Conservation (phyloP, 1,139 yeast species). For the Yarrowia galli region DNA sequence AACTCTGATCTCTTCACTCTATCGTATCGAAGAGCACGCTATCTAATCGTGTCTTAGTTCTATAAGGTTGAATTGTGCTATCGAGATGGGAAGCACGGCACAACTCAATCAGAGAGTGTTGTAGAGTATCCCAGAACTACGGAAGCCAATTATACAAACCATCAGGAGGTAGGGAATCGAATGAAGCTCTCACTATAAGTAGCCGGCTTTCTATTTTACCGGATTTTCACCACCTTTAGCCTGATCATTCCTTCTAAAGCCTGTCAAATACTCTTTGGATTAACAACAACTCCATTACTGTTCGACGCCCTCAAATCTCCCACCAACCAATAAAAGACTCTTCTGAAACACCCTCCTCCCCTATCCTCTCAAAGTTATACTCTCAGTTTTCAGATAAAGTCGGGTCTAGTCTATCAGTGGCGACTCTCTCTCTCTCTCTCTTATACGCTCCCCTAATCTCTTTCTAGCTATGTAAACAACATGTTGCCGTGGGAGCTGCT, state of each 20-base stretch:
- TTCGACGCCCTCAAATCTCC: neutral
- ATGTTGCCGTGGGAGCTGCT: slow-evolving; percentile 23
- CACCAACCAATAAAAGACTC: neutral
- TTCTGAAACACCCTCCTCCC: neutral
- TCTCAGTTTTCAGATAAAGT: neutral
- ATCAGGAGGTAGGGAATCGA: no score
- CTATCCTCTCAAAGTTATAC: neutral
- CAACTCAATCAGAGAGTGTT: no score
- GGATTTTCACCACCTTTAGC: no score
- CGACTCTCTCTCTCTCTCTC: neutral
- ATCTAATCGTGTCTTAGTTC: neutral
- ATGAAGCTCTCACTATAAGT: no score
- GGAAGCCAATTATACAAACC: no score
- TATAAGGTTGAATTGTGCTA: no score
- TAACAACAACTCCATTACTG: no score
- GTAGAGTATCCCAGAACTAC: no score
- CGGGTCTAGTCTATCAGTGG: neutral
- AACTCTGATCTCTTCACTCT: neutral
- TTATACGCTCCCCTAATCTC: neutral
- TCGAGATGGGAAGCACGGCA: no score
- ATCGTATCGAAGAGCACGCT: neutral
- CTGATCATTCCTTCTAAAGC: no score
- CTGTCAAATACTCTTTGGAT: no score
- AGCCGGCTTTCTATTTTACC: no score
- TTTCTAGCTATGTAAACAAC: neutral